These are phyloP conservation scores for Nemania sp. DNA, from an alignment of 2,329 filamentous ascomycete species.

Conservation along the genomic window DNA sequence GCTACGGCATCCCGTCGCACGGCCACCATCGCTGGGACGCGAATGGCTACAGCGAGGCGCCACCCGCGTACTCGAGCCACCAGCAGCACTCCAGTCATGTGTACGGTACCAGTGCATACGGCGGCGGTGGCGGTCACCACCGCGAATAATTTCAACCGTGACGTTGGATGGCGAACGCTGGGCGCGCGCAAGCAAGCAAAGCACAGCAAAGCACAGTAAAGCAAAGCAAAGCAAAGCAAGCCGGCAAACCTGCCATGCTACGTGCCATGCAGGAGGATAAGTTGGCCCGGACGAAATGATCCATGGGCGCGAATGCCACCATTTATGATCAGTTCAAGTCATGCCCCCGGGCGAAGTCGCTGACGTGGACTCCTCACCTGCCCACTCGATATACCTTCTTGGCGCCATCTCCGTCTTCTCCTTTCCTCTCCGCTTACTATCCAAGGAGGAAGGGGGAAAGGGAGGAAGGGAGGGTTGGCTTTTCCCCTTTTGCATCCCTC, in stretches of 20 bases:
- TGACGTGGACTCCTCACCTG: slow-evolving; percentile 10
- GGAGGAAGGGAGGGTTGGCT: neutral
- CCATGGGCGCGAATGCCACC: slow-evolving; percentile 1
- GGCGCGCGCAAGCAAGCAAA: neutral
- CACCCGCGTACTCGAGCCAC: slow-evolving; percentile 48
- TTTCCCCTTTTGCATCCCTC: neutral
- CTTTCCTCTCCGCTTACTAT: neutral
- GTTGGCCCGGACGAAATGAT: neutral
- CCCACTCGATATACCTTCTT: neutral
- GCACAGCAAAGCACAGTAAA: too few relatives aligned
- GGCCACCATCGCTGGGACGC: slow-evolving; percentile 49
- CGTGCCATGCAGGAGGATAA: neutral
- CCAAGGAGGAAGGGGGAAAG: too few relatives aligned
- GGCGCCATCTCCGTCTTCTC: neutral
- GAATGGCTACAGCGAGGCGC: slow-evolving; percentile 48
- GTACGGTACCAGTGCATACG: slow-evolving; percentile 58
- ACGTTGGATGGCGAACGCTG: neutral
- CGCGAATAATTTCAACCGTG: slow-evolving; percentile 54
- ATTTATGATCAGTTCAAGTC: slow-evolving; percentile 8
- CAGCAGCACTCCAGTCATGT: slow-evolving; percentile 55
- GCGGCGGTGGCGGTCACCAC: slow-evolving; percentile 57
- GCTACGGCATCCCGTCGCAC: slow-evolving; percentile 52
- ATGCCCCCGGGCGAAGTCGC: neutral
- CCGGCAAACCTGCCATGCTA: too few relatives aligned
- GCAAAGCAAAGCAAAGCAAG: too few relatives aligned